Conservation (phyloP, 2,329 filamentous ascomycete species). For the Dothideomycetes sp. region DNA sequence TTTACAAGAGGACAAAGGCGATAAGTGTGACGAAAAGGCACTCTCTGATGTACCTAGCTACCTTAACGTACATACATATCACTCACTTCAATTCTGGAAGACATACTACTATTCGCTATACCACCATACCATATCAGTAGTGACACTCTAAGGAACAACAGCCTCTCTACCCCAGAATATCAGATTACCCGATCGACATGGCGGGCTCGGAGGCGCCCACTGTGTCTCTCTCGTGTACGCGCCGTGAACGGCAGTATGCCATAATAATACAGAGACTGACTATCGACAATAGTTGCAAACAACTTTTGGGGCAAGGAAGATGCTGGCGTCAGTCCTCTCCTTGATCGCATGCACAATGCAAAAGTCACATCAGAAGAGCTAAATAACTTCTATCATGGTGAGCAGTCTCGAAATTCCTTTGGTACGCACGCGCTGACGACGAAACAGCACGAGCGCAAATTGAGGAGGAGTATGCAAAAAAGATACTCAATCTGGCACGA, state of each 20-base stretch:
- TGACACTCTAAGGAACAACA: too few species aligned
- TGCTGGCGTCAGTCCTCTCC: conserved; percentile 80
- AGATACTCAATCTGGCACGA: conserved; percentile 71
- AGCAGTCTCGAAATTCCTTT: conserved; percentile 13
- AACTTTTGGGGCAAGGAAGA: conserved; percentile 99
- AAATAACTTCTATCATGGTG: conserved; percentile 78
- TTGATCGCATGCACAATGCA: conserved; percentile 88
- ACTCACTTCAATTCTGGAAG: too few species aligned
- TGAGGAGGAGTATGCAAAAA: conserved; percentile 92
- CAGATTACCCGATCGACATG: too few species aligned
- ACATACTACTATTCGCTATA: too few species aligned
- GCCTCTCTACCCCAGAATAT: too few species aligned
- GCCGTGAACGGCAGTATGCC: too few species aligned
- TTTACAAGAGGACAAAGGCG: too few species aligned
- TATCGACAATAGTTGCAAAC: conserved; percentile 64
- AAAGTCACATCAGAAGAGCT: conserved; percentile 94
- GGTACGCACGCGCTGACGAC: conserved; percentile 5
- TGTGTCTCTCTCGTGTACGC: conserved; percentile 25
- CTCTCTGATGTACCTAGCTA: too few species aligned
- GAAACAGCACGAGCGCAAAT: conserved; percentile 70
- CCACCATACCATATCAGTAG: too few species aligned
- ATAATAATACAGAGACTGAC: conserved; percentile 19
- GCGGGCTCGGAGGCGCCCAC: conserved; percentile 22
- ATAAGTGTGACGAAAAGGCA: too few species aligned
- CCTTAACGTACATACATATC: too few species aligned